Evolutionary conservation across 2,329 filamentous ascomycete species (phyloP).

Genomic region (Nemania sp.): DNA sequence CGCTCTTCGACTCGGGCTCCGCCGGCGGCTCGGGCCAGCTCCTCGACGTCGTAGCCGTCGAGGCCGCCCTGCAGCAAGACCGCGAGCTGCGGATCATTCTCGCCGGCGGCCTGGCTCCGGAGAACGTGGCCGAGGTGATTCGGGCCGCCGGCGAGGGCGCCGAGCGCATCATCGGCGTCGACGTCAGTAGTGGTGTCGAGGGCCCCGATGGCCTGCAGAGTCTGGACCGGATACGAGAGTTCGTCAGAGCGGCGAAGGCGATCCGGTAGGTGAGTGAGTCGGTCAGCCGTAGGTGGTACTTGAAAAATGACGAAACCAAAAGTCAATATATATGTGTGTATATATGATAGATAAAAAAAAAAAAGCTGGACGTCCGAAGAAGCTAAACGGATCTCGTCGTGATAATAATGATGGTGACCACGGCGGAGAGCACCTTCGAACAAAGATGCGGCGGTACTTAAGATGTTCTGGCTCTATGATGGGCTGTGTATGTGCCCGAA

Average conservation of each 20-base stretch:
- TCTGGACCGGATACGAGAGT: conserved; percentile 77
- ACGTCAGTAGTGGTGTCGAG: conserved; percentile 95
- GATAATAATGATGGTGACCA: not conserved
- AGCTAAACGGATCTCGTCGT: not conserved
- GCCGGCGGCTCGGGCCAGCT: conserved; percentile 73
- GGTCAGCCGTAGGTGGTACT: too few relatives aligned
- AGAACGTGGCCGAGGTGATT: conserved; percentile 74
- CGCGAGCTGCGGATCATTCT: conserved; percentile 74
- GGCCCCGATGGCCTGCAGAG: conserved; percentile 78
- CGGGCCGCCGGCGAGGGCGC: conserved; percentile 62
- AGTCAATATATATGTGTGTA: not conserved
- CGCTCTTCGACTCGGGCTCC: conserved; percentile 83
- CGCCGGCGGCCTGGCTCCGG: conserved; percentile 81
- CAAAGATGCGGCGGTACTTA: not conserved
- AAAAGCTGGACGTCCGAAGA: not conserved
- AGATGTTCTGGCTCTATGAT: too few relatives aligned
- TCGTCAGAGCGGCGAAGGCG: conserved; percentile 75
- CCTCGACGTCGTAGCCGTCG: conserved; percentile 73
- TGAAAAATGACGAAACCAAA: not conserved
- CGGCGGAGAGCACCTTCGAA: not conserved
- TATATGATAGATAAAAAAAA: not conserved
- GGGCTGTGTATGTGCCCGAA: too few relatives aligned
- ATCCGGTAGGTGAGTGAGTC: conserved; percentile 47
- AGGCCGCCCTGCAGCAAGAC: conserved; percentile 67
- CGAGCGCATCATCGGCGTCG: conserved; percentile 75